Evolutionary conservation across 306 rosid species (phyloP).

Genomic region (Cucumis hystrix): DNA sequence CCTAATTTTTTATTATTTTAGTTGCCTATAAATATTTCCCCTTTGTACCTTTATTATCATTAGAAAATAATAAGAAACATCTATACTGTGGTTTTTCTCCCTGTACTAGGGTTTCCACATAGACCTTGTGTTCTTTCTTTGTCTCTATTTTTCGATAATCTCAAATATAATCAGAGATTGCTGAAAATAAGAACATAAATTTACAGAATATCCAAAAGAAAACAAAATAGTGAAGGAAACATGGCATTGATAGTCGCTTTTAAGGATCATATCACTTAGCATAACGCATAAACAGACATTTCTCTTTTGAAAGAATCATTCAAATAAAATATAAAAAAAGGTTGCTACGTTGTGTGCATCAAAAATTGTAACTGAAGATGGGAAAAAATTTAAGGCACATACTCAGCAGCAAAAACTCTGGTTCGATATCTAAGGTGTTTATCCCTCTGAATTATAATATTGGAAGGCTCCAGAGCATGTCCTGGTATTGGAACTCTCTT

Average conservation of each 20-base stretch:
- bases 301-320: background rate
- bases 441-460: constrained; percentile 43
- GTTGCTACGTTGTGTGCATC: background rate
- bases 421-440: constrained; percentile 94
- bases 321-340: background rate
- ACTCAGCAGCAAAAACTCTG: constrained; percentile 96
- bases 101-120: no score
- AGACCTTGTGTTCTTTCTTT: no score
- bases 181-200: background rate
- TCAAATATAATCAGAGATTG: background rate
- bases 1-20: no score
- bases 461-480: constrained; percentile 35
- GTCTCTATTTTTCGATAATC: background rate
- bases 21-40: no score
- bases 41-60: no score
- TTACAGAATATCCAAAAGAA: background rate
- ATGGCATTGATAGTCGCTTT: background rate
- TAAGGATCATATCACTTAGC: background rate
- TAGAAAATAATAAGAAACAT: no score
- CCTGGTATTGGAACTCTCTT: constrained; percentile 15
- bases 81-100: no score
- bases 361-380: constrained; percentile 2
- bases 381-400: constrained; percentile 15
- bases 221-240: background rate
- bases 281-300: background rate